Evolutionary conservation across 192 early-diverging fungal genomes (phyloP), one percentile per base, ranked within the genome.

Genomic region (Coemansia sp.): DNA sequence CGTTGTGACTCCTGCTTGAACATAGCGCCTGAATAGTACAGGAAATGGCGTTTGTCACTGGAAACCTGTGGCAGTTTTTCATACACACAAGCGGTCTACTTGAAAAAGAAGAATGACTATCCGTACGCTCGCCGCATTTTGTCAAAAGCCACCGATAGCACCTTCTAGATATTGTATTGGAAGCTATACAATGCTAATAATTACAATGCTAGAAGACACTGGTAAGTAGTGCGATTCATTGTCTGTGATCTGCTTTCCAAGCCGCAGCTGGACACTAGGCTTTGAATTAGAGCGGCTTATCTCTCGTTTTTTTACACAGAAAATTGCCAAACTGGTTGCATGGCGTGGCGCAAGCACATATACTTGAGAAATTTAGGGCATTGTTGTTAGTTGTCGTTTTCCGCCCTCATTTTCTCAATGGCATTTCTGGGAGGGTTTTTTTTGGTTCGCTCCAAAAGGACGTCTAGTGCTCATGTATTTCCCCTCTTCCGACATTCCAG

Each of bases 101-200:
- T 19, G 10, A 39, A 60, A 59, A 21, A 35, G 36, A 60, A 24
- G 24, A 27, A 27, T 27, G 24, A 27, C 24, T 60, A 60, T 60
- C 59, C 59, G 40, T 34, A 60, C 59, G 19, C 59, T 39, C 31
- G 54, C 31, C 31, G 13, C 14, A 57, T 24, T 60, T 37, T 14
- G 54, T 57, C 33, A 57, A 60, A 59, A 60, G 59, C 59, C 59
- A 60, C 59, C 13, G 59, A 35, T 19, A 39, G 6, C 57, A 39
- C 36, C 10, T 3, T 10, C 29, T 56, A 34, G 34, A 2, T 13
- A 60, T 60, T 60, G 59, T 60, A 19, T 48, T 48, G 8, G 19
- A n/a, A 21, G 59, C 36, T 60, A 60, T 40, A 60, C 59, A 60
- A 60, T 60, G 36, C 59, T 60, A 60, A 40, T 16, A 35, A 6